Conservation (phyloP, 352 stramenopile species). For the Globisporangium heterothallicum region DNA sequence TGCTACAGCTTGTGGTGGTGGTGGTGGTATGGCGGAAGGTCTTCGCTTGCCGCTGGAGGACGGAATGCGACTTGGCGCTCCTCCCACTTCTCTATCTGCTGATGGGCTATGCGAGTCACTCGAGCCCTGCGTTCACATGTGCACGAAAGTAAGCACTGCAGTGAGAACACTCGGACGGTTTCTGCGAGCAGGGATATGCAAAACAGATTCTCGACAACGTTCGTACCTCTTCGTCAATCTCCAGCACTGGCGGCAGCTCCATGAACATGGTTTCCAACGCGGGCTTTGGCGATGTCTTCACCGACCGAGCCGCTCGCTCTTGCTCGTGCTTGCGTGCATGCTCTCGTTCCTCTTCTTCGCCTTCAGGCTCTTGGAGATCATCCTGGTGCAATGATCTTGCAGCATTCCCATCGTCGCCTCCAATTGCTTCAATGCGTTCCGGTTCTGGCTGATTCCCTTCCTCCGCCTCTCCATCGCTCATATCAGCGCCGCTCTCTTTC, state of each 20-base stretch:
- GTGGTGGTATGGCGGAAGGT: background rate
- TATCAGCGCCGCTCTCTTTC: background rate
- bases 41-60: background rate
- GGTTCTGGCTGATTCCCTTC: constrained; percentile 3
- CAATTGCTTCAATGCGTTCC: constrained; percentile 13
- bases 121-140: constrained; percentile 12
- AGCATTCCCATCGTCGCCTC: constrained; percentile 9
- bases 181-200: background rate
- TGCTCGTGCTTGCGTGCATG: constrained; percentile 13
- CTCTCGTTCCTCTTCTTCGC: constrained; percentile 8
- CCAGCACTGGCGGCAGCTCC: constrained; percentile 35
- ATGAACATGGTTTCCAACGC: constrained; percentile 35
- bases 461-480: constrained; percentile 9
- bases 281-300: constrained; percentile 12
- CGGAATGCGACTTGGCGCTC: background rate
- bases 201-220: too few species aligned
- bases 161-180: background rate
- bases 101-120: constrained; percentile 18
- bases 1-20: constrained; percentile 2
- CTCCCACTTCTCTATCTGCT: constrained; percentile 7
- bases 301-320: constrained; percentile 6
- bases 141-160: background rate
- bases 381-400: too few species aligned
- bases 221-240: constrained; percentile 42
- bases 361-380: constrained; percentile 24